Evolutionary conservation across 2,329 filamentous ascomycete species (phyloP).

Genomic region (Plenodomus tracheiphilus): DNA sequence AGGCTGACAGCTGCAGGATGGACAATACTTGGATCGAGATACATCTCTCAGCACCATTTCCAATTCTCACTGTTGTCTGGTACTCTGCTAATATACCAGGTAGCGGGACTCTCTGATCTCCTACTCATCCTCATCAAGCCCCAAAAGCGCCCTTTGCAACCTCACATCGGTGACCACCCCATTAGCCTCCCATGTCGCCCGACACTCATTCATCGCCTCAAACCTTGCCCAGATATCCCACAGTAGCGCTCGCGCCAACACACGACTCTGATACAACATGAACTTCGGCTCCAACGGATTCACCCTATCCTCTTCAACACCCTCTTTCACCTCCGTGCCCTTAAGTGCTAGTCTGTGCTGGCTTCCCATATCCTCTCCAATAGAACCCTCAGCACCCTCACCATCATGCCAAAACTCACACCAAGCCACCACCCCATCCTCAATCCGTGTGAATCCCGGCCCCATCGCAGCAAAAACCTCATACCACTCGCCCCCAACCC

Average conservation of each 20-base stretch:
- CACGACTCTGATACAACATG: conserved; percentile 16
- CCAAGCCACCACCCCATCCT: conserved; percentile 8
- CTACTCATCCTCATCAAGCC: conserved; percentile 2
- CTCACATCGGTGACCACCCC: conserved; percentile 5
- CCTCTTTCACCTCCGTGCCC: neutral
- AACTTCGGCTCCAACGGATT: conserved; percentile 10
- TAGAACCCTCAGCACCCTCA: too few species aligned
- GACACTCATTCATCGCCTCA: conserved; percentile 10
- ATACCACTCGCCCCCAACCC: conserved; percentile 15
- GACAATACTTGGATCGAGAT: neutral
- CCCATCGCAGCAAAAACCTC: conserved; percentile 13
- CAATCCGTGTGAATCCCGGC: conserved; percentile 5
- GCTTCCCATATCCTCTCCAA: too few species aligned
- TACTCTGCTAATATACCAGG: too few species aligned
- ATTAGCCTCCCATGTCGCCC: conserved; percentile 16
- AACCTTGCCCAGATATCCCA: conserved; percentile 11
- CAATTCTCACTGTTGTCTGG: too few species aligned
- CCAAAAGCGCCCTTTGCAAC: conserved; percentile 8
- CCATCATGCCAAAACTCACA: conserved; percentile 4
- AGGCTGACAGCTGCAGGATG: neutral
- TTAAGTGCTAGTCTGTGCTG: too few species aligned
- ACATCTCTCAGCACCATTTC: too few species aligned
- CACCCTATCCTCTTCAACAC: neutral
- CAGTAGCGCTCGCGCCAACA: conserved; percentile 13
- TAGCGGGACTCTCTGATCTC: neutral